Evolutionary conservation across 1,139 yeast species (phyloP), one percentile per base, ranked within the genome.

Genomic region (Zygosaccharomyces sapae): DNA sequence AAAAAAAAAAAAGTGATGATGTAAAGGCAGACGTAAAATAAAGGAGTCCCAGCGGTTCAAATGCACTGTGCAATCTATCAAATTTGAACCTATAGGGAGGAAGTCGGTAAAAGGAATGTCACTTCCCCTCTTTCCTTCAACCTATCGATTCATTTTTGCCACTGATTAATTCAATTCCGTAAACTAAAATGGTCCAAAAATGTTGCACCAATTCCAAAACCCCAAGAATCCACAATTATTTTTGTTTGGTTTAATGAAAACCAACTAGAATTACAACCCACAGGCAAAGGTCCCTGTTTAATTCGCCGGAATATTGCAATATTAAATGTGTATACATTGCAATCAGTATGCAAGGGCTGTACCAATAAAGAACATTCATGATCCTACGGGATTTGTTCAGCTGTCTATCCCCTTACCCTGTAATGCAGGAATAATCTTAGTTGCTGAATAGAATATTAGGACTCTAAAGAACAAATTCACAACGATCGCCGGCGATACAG

Each of bases 151-250:
- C 33, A 48, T 22, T 47, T 40, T 46, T 46, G 19, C 46, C 49
- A 20, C 75, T 72, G 34, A 80, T 70, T 45, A 90, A 72, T 68
- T 90, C 97, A 47, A 86, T 73, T 34, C 85, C 81, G 67, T 92
- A 92, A 41, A 92, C 70, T n/a, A 80, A 70, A 49, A 92, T 71
- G 8, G 95, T 86, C 46, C 84, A 78, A 55, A 82, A 81, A 90
- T 86, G 63, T 90, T 90, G 49, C 86, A 77, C 97, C 97, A 90
- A 58, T 90, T 88, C 97, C 98, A 90, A 65, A 90, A 86, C 87
- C 88, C 87, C 95, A 86, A 51, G 94, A 81, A 64, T 86, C 82
- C 40, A 80, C 84, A 48, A 80, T 69, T 44, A 78, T 52, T 51
- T 63, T 55, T 38, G 59, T 49, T 33, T 45, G 50, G 38, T 36